Evolutionary conservation across 2,329 filamentous ascomycete genomes (phyloP), one percentile per base, ranked within the genome.

Genomic region (Orbilia brochopaga): DNA sequence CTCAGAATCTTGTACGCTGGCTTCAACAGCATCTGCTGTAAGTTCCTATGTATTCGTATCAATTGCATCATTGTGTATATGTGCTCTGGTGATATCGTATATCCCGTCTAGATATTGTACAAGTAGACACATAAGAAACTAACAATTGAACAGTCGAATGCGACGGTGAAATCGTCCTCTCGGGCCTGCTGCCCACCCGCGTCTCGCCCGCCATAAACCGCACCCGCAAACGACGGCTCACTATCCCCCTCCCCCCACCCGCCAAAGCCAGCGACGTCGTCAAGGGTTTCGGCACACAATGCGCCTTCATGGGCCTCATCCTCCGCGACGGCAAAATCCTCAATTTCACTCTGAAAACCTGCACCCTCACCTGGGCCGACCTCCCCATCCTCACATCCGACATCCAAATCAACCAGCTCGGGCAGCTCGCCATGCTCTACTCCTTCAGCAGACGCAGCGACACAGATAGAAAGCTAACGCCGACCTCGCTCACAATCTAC

Each of bases 241-340:
- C 44, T 11, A 11, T 70, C n/a, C 17, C 40, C 13, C 59, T 70
- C 10, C 66, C 66, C 5, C 21, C 32, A 1, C 19, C 17, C 19
- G 15, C 51, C 11, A 6, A 44, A n/a, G 19, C 53, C 8, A 15
- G 35, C 8, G 35, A 59, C 44, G 52, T 70, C 23, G 50, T 27
- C 37, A 59, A 51, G n/a, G 59, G 46, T 13, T 64, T 70, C n/a
- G 66, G 66, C 24, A 64, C 66, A 19, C 66, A 55, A n/a, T 70
- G 66, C 58, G 53, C 53, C 2, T 59, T 70, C 27, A 17, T 70
- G 2, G 66, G 66, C 1, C 6, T 64, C 15, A 64, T 70, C 15
- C 37, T 64, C 6, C 58, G 27, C 1, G 50, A 64, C 35, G 66
- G 66, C 13, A 52, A 30, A 7, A 17, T 60, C n/a, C 64, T 37